Evolutionary conservation across 2,329 filamentous ascomycete genomes (phyloP).

Genomic region (Trichoderma sp.): DNA sequence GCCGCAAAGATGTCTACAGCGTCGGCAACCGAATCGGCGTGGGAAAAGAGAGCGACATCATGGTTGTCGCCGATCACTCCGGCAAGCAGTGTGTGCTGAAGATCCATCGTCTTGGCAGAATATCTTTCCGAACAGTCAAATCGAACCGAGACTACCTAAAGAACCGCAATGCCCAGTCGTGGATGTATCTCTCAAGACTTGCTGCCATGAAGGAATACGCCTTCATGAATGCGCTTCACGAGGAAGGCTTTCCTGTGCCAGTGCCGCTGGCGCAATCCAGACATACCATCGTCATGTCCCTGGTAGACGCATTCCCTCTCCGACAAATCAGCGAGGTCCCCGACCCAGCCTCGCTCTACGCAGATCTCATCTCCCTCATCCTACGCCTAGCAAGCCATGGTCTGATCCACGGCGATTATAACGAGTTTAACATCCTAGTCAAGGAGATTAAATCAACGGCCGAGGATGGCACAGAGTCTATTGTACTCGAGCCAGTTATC

Average conservation of each 20-base stretch:
- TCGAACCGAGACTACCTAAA: conserved; percentile 93
- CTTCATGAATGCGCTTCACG: conserved; percentile 83
- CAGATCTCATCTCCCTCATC: conserved; percentile 85
- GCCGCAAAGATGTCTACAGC: conserved; percentile 77
- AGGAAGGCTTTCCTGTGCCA: conserved; percentile 86
- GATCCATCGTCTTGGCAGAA: conserved; percentile 91
- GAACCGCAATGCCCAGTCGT: conserved; percentile 74
- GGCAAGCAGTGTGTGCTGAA: conserved; percentile 83
- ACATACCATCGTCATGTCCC: conserved; percentile 93
- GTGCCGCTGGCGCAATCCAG: conserved; percentile 84
- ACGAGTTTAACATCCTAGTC: conserved; percentile 97
- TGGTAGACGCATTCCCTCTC: conserved; percentile 88
- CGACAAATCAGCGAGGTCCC: conserved; percentile 83
- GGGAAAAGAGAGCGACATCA: conserved; percentile 96
- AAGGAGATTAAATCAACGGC: conserved; percentile 61
- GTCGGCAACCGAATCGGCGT: conserved; percentile 94
- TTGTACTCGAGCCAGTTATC: conserved; percentile 70
- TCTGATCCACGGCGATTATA: conserved; percentile 96
- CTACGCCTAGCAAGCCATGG: conserved; percentile 80
- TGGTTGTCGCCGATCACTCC: conserved; percentile 79
- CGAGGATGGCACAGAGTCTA: conserved; percentile 40
- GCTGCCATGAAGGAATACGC: conserved; percentile 92
- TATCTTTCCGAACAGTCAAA: conserved; percentile 96
- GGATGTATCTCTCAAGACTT: conserved; percentile 96
- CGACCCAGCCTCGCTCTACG: conserved; percentile 81